Percentiles rank a stretch among this genome's conserved stretches.
Conservation (phyloP, 2,329 filamentous ascomycete genomes). For the Aureobasidium namibiae region DNA sequence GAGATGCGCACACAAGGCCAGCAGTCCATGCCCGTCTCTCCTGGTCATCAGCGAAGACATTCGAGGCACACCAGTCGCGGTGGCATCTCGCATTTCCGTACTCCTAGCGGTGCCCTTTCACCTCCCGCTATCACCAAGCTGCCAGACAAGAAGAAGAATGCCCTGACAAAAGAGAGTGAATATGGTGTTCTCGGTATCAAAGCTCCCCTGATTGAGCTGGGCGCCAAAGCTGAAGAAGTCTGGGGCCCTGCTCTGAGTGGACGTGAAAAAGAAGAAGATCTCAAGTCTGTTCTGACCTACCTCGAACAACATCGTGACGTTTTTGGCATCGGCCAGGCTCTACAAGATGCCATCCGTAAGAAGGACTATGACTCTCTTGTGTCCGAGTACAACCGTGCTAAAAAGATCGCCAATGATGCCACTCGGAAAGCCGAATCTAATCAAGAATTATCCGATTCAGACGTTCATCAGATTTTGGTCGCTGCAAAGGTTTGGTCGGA, state of each 20-base stretch:
- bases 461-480: slow-evolving; percentile 79
- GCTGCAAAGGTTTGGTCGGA: slow-evolving; percentile 94
- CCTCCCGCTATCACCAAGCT: slow-evolving; percentile 27
- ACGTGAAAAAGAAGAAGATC: slow-evolving; percentile 77
- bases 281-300: slow-evolving; percentile 68
- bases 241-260: slow-evolving; percentile 93
- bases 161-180: slow-evolving; percentile 84
- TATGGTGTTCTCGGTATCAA: slow-evolving; percentile 87
- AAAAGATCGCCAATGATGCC: slow-evolving; percentile 71
- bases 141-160: slow-evolving; percentile 70
- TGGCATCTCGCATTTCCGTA: slow-evolving; percentile 30
- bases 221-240: slow-evolving; percentile 90
- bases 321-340: slow-evolving; percentile 68
- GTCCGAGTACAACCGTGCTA: slow-evolving; percentile 78
- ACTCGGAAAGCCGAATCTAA: slow-evolving; percentile 56
- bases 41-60: slow-evolving; percentile 37
- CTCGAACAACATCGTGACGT: slow-evolving; percentile 74
- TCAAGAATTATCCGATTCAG: slow-evolving; percentile 58
- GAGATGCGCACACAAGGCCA: slow-evolving; percentile 78
- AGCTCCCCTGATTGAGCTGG: slow-evolving; percentile 75
- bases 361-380: slow-evolving; percentile 84
- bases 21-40: slow-evolving; percentile 14
- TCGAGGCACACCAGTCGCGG: slow-evolving; percentile 62
- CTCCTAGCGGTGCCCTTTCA: slow-evolving; percentile 28
- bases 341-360: slow-evolving; percentile 79